Evolutionary conservation across 176 grass and related monocot species (phyloP).

Genomic region (Musa beccarii): DNA sequence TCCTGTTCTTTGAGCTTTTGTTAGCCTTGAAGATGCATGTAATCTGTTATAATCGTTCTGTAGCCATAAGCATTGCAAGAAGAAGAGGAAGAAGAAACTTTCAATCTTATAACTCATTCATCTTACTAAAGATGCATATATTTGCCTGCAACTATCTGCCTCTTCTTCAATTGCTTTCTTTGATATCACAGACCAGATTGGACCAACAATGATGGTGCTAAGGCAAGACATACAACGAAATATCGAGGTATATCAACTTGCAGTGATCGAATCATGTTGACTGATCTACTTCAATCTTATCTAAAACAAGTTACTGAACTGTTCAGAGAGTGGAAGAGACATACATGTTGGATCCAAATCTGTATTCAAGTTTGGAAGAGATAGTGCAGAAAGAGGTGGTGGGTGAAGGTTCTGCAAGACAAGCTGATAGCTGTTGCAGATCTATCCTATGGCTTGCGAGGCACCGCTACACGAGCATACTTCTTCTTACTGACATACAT

Average conservation of each 20-base stretch:
- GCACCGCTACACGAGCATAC: conserved; percentile 1
- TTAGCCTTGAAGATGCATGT: too few species aligned
- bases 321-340: conserved; percentile 58
- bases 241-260: conserved; percentile 40
- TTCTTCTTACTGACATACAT: too few species aligned
- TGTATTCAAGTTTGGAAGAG: conserved; percentile 36
- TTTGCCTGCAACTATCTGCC: too few species aligned
- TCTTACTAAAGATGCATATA: too few species aligned
- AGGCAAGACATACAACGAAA: conserved; percentile 75
- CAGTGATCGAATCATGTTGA: too few species aligned
- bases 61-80: too few species aligned
- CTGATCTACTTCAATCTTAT: too few species aligned
- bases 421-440: conserved; percentile 64
- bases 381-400: conserved; percentile 49
- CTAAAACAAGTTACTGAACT: neutral
- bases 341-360: conserved; percentile 36
- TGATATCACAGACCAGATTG: conserved; percentile 59
- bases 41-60: too few species aligned
- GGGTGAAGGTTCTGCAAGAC: conserved; percentile 44
- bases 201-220: conserved; percentile 64
- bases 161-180: neutral
- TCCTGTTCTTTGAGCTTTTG: neutral
- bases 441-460: conserved; percentile 72
- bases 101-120: too few species aligned
- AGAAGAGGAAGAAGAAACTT: too few species aligned